A percentile compares a stretch with the other conserved stretches of the same genome.
Evolutionary conservation across 495 filamentous ascomycete species (phyloP).

Genomic region (Trichoderma orchidacearum): DNA sequence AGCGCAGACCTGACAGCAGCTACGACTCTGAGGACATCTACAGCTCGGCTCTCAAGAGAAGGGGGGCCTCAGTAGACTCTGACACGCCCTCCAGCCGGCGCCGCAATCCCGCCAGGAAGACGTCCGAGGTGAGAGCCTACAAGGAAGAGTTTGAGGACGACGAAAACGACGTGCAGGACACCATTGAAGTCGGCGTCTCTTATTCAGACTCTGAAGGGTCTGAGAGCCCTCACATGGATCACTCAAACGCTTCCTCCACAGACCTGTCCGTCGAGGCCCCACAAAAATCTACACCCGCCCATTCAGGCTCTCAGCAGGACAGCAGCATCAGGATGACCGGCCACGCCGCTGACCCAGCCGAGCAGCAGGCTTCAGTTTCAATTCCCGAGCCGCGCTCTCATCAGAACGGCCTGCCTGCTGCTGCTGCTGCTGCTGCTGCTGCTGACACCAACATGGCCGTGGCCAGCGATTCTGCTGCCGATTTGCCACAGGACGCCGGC

Average conservation of each 20-base stretch:
- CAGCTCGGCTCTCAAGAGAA: constrained; percentile 1
- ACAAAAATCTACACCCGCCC: constrained; percentile 8
- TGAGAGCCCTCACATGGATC: not conserved
- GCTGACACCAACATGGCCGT: not conserved
- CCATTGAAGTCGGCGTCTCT: constrained; percentile 30
- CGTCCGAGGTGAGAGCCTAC: constrained; percentile 12
- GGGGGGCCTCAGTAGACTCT: constrained; percentile 16
- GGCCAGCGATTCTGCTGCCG: not conserved
- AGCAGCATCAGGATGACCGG: not conserved
- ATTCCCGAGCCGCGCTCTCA: not conserved
- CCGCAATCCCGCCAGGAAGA: constrained; percentile 19
- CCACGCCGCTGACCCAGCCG: not conserved
- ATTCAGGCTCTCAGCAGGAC: not conserved
- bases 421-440: not conserved
- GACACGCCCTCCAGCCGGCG: constrained; percentile 17
- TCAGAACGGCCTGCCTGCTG: too few relatives aligned
- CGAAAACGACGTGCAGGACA: constrained; percentile 33
- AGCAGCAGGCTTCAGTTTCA: not conserved
- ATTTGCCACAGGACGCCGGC: not conserved
- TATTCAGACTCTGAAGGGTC: constrained; percentile 14
- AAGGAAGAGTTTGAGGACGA: constrained; percentile 16
- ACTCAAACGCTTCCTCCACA: not conserved
- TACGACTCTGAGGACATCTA: not conserved
- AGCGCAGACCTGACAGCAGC: not conserved
- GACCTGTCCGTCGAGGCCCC: constrained; percentile 5